Evolutionary conservation across 2,329 filamentous ascomycete species (phyloP).

Genomic region (Fusarium illudens): DNA sequence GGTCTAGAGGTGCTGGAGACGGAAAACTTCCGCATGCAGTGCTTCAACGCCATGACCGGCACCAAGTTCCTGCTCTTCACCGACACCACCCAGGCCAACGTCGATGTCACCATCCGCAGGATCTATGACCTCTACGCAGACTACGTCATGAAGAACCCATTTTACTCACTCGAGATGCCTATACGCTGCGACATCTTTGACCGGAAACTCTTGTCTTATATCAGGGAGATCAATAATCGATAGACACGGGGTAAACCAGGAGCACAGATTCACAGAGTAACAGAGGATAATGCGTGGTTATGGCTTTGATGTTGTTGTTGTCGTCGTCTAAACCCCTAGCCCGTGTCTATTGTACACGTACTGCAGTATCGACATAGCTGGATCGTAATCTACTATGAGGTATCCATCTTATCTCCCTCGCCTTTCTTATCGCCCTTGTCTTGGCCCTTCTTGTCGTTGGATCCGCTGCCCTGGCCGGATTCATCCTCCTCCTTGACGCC

Average conservation of each 20-base stretch:
- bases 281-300: conserved; percentile 26
- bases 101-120: conserved; percentile 82
- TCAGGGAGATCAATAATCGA: conserved; percentile 75
- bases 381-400: conserved; percentile 61
- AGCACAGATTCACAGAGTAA: conserved; percentile 22
- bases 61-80: conserved; percentile 97
- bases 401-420: conserved; percentile 85
- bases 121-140: conserved; percentile 96
- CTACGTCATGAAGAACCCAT: conserved; percentile 99
- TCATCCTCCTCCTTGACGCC: conserved; percentile 84
- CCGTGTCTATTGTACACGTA: conserved; percentile 47
- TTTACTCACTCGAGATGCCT: conserved; percentile 98
- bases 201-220: conserved; percentile 80
- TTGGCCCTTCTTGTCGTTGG: conserved; percentile 78
- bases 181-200: conserved; percentile 96
- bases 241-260: conserved; percentile 34
- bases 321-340: conserved; percentile 40
- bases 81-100: conserved; percentile 85
- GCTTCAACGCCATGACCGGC: conserved; percentile 93
- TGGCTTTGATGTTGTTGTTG: conserved; percentile 39
- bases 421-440: conserved; percentile 72
- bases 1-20: conserved; percentile 94
- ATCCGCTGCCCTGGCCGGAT: conserved; percentile 52
- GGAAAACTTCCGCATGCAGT: conserved; percentile 93
- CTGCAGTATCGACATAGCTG: conserved; percentile 44